These are phyloP conservation scores for Ricinus communis DNA, from an alignment of 345 rosid genomes.

Conservation along the genomic window DNA sequence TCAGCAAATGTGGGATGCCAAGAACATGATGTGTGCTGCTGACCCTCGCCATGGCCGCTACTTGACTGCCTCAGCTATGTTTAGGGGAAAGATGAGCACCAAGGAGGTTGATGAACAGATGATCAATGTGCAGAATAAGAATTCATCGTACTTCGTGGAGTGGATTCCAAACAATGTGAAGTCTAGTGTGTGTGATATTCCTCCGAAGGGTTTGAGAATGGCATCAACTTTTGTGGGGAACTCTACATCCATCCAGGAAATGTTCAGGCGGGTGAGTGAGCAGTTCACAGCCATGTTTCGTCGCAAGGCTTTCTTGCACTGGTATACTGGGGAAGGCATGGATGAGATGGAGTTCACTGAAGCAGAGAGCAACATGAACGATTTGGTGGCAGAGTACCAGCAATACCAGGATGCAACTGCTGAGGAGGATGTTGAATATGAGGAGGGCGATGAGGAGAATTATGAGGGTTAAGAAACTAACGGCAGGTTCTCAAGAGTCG, in stretches of 20 bases:
- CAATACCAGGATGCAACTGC: slow-evolving; percentile 96
- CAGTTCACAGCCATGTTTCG: slow-evolving; percentile 98
- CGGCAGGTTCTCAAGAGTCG: neutral
- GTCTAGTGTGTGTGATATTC: slow-evolving; percentile 59
- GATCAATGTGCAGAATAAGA: slow-evolving; percentile 93
- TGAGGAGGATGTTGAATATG: slow-evolving; percentile 82
- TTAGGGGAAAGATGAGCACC: slow-evolving; percentile 97
- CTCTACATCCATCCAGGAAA: slow-evolving; percentile 93
- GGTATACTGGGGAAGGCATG: slow-evolving; percentile 99
- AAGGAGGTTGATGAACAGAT: slow-evolving; percentile 97
- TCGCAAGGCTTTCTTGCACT: slow-evolving; percentile 92
- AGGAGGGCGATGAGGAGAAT: slow-evolving; percentile 42
- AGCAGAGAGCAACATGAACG: slow-evolving; percentile 98
- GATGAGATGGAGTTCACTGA: slow-evolving; percentile 99
- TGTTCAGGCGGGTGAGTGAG: slow-evolving; percentile 98
- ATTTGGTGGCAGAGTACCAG: slow-evolving; percentile 90
- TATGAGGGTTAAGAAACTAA: slow-evolving; percentile 36
- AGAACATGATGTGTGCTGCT: slow-evolving; percentile 99
- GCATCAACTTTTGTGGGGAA: slow-evolving; percentile 66
- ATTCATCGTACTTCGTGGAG: slow-evolving; percentile 93
- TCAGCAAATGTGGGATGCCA: slow-evolving; percentile 92
- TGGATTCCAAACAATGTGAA: slow-evolving; percentile 85
- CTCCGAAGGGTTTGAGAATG: slow-evolving; percentile 58
- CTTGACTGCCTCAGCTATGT: slow-evolving; percentile 96
- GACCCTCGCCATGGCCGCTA: slow-evolving; percentile 98